These are phyloP conservation scores for Penicillium tannophilum DNA, from an alignment of 495 filamentous ascomycete genomes.

Conservation along the genomic window DNA sequence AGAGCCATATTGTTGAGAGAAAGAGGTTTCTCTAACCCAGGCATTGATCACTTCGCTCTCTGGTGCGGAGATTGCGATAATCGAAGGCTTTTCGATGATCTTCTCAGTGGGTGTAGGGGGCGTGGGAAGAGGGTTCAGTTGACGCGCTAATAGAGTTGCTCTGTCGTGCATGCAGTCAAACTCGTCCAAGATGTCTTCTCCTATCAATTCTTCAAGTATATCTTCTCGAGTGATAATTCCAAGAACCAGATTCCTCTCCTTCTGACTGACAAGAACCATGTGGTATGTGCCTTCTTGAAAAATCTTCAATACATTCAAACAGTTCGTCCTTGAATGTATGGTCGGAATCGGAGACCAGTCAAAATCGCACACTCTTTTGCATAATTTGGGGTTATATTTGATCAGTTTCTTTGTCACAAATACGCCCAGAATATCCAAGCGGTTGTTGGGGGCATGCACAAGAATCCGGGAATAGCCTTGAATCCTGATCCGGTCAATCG, in stretches of 20 bases:
- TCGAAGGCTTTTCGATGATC: conserved; percentile 46
- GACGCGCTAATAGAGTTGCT: conserved; percentile 86
- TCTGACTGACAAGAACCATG: conserved; percentile 90
- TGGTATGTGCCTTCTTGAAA: conserved; percentile 97
- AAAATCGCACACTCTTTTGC: conserved; percentile 76
- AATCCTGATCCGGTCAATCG: conserved; percentile 83
- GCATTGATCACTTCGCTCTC: conserved; percentile 26
- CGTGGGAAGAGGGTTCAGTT: conserved; percentile 34
- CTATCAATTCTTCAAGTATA: conserved; percentile 93
- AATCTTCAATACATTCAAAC: conserved; percentile 94
- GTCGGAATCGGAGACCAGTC: conserved; percentile 86
- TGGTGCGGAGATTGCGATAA: conserved; percentile 19
- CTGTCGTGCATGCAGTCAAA: conserved; percentile 84
- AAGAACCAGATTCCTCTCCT: conserved; percentile 77
- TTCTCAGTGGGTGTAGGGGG: conserved; percentile 55
- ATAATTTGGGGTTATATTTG: conserved; percentile 91
- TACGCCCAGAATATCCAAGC: conserved; percentile 89
- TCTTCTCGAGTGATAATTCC: conserved; percentile 93
- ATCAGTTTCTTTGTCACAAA: conserved; percentile 92
- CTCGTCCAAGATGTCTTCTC: conserved; percentile 82
- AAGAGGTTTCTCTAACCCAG: background rate
- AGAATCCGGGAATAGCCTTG: conserved; percentile 91
- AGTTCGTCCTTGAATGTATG: conserved; percentile 86
- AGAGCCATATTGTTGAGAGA: conserved; percentile 3
- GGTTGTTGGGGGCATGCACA: conserved; percentile 78